These are phyloP conservation scores for Chlorella variabilis DNA, from an alignment of 163 green algal genomes.

Conservation along the genomic window DNA sequence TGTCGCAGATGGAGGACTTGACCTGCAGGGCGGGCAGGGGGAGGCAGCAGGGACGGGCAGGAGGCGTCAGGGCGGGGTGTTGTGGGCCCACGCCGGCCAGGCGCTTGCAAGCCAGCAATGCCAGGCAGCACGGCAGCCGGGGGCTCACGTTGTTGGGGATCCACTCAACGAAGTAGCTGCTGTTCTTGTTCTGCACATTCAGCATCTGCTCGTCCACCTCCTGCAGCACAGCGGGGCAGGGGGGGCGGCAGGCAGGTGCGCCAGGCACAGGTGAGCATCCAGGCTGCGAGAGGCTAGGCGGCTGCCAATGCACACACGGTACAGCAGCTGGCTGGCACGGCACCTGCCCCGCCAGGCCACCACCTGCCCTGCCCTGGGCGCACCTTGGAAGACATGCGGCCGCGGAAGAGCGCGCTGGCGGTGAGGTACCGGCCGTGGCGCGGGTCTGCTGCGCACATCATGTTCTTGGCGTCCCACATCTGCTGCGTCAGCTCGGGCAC, in stretches of 20 bases:
- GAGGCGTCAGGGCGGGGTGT: too few species aligned
- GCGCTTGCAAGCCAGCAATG: neutral
- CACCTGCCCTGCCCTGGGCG: neutral
- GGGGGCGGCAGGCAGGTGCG: neutral
- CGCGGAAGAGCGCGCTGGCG: conserved; percentile 96
- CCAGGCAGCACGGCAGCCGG: neutral
- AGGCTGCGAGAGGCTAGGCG: too few species aligned
- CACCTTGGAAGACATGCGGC: conserved; percentile 98
- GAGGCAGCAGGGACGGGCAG: neutral
- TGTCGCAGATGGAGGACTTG: conserved; percentile 92
- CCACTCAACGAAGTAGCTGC: conserved; percentile 99
- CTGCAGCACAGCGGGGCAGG: conserved; percentile 5
- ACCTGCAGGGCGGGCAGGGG: conserved; percentile 59
- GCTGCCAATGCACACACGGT: too few species aligned
- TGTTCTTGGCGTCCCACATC: conserved; percentile 99
- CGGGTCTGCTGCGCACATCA: conserved; percentile 96
- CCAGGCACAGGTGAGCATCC: neutral
- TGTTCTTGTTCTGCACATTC: conserved; percentile 99
- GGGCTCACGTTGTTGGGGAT: conserved; percentile 98
- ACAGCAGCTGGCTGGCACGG: too few species aligned
- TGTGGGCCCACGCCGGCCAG: too few species aligned
- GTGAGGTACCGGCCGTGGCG: conserved; percentile 97
- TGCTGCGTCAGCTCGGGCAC: conserved; percentile 99
- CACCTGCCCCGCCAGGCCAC: too few species aligned
- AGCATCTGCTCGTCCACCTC: conserved; percentile 99